These are phyloP conservation scores for Taxawa tesnikishii DNA, from an alignment of 2,329 filamentous ascomycete species.

Conservation along the genomic window DNA sequence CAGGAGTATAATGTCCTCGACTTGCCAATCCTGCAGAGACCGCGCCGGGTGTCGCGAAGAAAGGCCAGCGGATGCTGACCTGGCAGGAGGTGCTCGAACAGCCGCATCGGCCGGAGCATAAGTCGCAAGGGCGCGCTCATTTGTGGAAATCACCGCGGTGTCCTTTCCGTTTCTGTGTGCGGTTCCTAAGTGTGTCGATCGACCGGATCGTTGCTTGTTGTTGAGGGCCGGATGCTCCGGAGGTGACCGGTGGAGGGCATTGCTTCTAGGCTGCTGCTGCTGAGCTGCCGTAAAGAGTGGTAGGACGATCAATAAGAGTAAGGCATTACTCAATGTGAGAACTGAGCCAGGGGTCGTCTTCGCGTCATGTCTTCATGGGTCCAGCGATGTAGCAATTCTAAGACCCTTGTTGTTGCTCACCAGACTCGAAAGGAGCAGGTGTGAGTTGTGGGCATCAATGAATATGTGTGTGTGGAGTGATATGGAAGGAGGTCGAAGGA, in stretches of 20 bases:
- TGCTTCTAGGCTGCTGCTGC: slow-evolving; percentile 23
- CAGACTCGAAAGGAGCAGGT: too few relatives aligned
- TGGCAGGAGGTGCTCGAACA: slow-evolving; percentile 85
- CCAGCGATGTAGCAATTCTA: too few relatives aligned
- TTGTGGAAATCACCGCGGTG: slow-evolving; percentile 20
- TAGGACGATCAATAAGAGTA: slow-evolving; percentile 16
- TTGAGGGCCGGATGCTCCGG: slow-evolving; percentile 11
- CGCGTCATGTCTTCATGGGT: slow-evolving; percentile 20
- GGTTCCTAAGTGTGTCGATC: slow-evolving; percentile 9
- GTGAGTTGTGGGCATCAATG: too few relatives aligned
- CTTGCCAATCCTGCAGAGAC: slow-evolving; percentile 98
- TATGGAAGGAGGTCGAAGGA: too few relatives aligned
- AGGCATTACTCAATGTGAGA: slow-evolving; percentile 14
- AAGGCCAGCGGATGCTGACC: slow-evolving; percentile 44
- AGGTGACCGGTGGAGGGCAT: slow-evolving; percentile 10
- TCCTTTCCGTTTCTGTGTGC: slow-evolving; percentile 12
- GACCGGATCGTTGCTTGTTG: slow-evolving; percentile 7
- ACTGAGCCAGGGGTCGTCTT: slow-evolving; percentile 16
- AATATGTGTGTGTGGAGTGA: too few relatives aligned
- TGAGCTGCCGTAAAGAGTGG: slow-evolving; percentile 21
- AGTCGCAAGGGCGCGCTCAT: slow-evolving; percentile 96
- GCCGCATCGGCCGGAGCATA: slow-evolving; percentile 82
- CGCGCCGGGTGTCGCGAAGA: slow-evolving; percentile 86
- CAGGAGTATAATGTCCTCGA: slow-evolving; percentile 99
- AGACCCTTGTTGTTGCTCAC: too few relatives aligned